Conservation (phyloP, 208 protist genomes). For the Naegleria fowleri region DNA sequence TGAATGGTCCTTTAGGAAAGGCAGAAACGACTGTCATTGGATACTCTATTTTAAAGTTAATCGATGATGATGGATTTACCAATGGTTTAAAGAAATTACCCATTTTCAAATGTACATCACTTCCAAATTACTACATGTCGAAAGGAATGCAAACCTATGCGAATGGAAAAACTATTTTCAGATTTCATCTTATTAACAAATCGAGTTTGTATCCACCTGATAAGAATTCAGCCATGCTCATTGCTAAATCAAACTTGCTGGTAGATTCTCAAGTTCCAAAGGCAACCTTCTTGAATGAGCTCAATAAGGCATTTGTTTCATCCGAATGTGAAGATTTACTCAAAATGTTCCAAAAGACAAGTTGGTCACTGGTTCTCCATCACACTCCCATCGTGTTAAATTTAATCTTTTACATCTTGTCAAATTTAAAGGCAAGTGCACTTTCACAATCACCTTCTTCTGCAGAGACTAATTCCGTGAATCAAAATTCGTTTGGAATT, state of each 20-base stretch:
- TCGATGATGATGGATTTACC: neutral
- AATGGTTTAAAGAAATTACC: constrained; percentile 8
- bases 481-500: neutral
- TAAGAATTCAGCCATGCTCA: neutral
- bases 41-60: neutral
- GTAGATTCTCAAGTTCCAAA: neutral
- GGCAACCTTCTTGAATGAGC: neutral
- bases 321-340: neutral
- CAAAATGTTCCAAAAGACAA: neutral
- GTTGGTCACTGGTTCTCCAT: neutral
- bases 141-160: neutral
- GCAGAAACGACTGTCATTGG: neutral
- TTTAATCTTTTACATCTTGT: neutral
- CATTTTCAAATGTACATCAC: neutral
- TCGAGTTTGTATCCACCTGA: neutral
- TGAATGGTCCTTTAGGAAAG: neutral
- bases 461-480: neutral
- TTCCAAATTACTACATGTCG: neutral
- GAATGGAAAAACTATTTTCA: neutral
- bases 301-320: neutral
- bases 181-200: neutral
- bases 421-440: neutral
- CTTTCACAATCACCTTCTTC: neutral
- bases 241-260: neutral
- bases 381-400: neutral